These are phyloP conservation scores for Odontarrhena argentea DNA, from an alignment of 345 rosid genomes.

Conservation along the genomic window DNA sequence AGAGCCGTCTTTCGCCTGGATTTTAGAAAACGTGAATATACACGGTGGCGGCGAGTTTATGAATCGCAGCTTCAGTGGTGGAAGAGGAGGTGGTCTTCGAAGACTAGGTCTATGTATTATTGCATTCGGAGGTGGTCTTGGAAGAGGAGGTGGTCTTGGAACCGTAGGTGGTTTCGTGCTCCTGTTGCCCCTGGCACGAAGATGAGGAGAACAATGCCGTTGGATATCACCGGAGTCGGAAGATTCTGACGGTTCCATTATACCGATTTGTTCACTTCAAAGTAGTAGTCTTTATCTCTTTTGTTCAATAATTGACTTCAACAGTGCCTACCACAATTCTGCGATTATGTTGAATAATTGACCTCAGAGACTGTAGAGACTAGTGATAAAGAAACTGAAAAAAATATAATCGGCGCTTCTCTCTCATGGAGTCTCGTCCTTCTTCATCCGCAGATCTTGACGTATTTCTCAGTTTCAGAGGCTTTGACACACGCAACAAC, in stretches of 20 bases:
- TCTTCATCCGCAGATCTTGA: constrained; percentile 30
- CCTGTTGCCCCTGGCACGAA: too few species aligned
- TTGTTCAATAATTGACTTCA: too few species aligned
- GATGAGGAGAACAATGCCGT: too few species aligned
- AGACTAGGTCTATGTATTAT: too few species aligned
- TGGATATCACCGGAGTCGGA: too few species aligned
- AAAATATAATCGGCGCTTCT: background rate
- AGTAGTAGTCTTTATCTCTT: too few species aligned
- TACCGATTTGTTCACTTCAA: background rate
- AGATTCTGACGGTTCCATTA: constrained; percentile 42
- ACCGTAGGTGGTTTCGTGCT: too few species aligned
- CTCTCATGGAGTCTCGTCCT: constrained; percentile 31
- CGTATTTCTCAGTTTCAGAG: constrained; percentile 47
- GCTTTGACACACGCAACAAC: constrained; percentile 40
- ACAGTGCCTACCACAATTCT: too few species aligned
- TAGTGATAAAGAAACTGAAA: background rate
- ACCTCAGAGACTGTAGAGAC: too few species aligned
- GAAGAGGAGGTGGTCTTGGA: background rate
- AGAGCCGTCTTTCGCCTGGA: constrained; percentile 48
- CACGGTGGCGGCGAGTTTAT: constrained; percentile 37
- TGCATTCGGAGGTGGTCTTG: too few species aligned
- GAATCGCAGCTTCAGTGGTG: constrained; percentile 39
- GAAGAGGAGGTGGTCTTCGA: background rate
- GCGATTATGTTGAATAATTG: too few species aligned
- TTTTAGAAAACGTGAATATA: constrained; percentile 51